Evolutionary conservation across 768 basidiomycete genomes (phyloP).

Genomic region (Agrocybe pediades): DNA sequence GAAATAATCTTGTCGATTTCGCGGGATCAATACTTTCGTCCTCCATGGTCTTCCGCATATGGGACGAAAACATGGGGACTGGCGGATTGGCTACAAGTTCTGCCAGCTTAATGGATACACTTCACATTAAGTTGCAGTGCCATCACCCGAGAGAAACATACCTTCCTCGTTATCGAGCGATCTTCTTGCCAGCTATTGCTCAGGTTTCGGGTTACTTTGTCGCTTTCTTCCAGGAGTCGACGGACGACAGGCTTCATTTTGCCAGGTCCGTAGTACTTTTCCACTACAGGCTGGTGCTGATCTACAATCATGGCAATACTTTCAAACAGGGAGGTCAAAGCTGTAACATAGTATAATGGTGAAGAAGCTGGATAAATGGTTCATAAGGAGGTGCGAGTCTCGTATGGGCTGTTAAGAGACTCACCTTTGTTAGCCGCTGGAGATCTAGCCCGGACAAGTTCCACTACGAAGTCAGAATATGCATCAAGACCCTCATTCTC

Average conservation of each 20-base stretch:
- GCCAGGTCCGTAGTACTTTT: constrained; percentile 93
- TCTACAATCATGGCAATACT: constrained; percentile 94
- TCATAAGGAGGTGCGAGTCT: constrained; percentile 5
- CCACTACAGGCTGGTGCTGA: constrained; percentile 96
- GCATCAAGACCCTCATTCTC: constrained; percentile 89
- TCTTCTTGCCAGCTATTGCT: constrained; percentile 93
- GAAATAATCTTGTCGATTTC: constrained; percentile 91
- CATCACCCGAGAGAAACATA: constrained; percentile 21
- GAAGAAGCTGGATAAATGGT: constrained; percentile 69
- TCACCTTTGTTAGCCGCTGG: constrained; percentile 84
- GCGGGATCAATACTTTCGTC: constrained; percentile 76
- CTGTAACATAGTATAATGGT: constrained; percentile 87
- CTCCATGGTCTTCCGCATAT: constrained; percentile 38
- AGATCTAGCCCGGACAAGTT: constrained; percentile 78
- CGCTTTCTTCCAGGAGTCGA: constrained; percentile 82
- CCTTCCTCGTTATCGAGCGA: constrained; percentile 79
- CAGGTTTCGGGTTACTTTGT: constrained; percentile 75
- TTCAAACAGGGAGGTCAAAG: constrained; percentile 91
- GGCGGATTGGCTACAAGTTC: constrained; percentile 48
- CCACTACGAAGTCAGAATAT: constrained; percentile 92
- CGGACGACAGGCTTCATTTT: constrained; percentile 83
- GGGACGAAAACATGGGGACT: constrained; percentile 30
- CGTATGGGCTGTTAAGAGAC: background rate
- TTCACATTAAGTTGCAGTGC: background rate
- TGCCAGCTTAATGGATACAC: constrained; percentile 38